Percentiles rank a stretch among this genome's conserved stretches.
Conservation (phyloP, 148 eudicot species). For the Arctostaphylos glauca region DNA sequence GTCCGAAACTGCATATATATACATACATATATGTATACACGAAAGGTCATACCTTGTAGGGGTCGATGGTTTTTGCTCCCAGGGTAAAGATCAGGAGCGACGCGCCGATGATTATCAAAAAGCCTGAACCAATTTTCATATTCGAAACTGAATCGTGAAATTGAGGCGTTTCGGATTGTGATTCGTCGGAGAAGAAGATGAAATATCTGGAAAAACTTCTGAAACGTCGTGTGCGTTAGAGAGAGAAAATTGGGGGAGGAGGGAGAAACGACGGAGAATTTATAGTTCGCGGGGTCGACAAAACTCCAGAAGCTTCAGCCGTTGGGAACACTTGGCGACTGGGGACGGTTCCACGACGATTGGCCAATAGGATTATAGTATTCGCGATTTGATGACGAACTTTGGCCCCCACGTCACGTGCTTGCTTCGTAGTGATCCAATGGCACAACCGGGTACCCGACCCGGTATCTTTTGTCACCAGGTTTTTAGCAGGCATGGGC, state of each 20-base stretch:
- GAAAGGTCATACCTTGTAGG: conserved; percentile 16
- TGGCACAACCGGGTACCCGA: not conserved
- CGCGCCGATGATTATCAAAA: conserved; percentile 21
- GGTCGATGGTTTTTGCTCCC: conserved; percentile 26
- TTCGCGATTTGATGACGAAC: conserved; percentile 8
- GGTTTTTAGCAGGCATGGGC: not conserved
- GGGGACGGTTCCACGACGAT: conserved; percentile 37
- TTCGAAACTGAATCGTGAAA: not conserved
- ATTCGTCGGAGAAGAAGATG: not conserved
- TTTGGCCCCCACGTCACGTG: not conserved
- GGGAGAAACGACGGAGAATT: not conserved
- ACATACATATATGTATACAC: not conserved
- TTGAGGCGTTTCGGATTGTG: not conserved
- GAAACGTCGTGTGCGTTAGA: not conserved
- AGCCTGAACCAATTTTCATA: conserved; percentile 36
- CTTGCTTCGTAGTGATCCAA: not conserved
- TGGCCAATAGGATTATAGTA: conserved; percentile 52
- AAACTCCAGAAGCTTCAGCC: conserved; percentile 38
- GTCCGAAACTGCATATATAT: not conserved
- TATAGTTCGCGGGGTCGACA: conserved; percentile 29
- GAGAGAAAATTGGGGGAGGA: not conserved
- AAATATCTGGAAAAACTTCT: not conserved
- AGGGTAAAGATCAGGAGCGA: conserved; percentile 31
- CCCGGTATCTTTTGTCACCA: not conserved
- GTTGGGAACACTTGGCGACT: conserved; percentile 41